phyloP scores from a whole-genome alignment of 108 stramenopile species.

The Fragilariopsis cylindrus region DNA sequence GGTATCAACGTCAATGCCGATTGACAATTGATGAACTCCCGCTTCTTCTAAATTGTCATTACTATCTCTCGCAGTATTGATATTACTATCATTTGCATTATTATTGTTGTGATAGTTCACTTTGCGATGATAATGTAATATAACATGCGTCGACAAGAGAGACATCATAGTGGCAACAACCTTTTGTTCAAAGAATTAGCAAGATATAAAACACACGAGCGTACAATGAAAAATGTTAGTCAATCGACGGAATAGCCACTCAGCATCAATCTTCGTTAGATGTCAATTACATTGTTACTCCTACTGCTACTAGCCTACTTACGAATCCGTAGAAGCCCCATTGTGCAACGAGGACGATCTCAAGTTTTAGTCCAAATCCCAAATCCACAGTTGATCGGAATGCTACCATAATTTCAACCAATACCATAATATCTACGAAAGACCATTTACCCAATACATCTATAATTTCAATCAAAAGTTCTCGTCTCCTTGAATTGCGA shows the following conservation, averaged over 20 bases:
- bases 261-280: too few relatives aligned
- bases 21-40: too few relatives aligned
- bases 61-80: background rate
- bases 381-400: conserved; percentile 69
- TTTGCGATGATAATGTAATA: conserved; percentile 72
- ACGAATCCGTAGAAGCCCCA: conserved; percentile 82
- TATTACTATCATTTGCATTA: background rate
- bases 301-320: background rate
- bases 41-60: background rate
- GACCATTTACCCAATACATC: conserved; percentile 86
- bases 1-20: background rate
- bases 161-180: conserved; percentile 72
- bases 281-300: too few relatives aligned
- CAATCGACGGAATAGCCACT: too few relatives aligned
- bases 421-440: conserved; percentile 85
- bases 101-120: conserved; percentile 29
- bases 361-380: conserved; percentile 30
- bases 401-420: conserved; percentile 82
- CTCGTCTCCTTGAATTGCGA: conserved; percentile 44
- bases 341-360: conserved; percentile 57
- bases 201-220: background rate
- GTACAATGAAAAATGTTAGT: too few relatives aligned
- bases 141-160: conserved; percentile 64
- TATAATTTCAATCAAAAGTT: conserved; percentile 59
- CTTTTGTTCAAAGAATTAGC: background rate